A percentile compares a stretch with the other conserved stretches of the same genome.
Evolutionary conservation across 192 early-diverging fungal genomes (phyloP).

Genomic region (Pilaira anomala): DNA sequence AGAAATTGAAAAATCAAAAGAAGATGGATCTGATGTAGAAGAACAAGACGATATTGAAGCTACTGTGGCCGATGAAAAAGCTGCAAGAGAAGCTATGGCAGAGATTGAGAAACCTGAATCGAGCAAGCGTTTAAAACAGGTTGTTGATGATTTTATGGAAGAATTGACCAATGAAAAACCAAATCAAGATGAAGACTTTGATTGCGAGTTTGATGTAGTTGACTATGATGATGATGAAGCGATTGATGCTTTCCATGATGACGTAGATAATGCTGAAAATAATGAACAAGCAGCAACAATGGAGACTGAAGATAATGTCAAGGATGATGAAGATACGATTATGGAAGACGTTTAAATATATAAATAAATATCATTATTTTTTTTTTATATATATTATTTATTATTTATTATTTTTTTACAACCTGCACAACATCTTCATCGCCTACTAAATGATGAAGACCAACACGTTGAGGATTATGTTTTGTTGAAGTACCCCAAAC

Average conservation of each 20-base stretch:
- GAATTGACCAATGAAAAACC: no score
- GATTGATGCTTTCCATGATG: no score
- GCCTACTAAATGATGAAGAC: slow-evolving; percentile 74
- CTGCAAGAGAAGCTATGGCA: not conserved
- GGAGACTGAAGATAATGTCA: no score
- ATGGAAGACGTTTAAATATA: no score
- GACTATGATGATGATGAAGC: no score
- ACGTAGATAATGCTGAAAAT: no score
- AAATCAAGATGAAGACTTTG: no score
- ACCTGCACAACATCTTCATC: slow-evolving; percentile 95
- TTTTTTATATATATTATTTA: not conserved
- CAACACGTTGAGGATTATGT: slow-evolving; percentile 95
- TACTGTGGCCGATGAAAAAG: not conserved
- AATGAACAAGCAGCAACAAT: no score
- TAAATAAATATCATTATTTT: no score
- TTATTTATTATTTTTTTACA: slow-evolving; percentile 55
- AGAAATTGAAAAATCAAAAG: slow-evolving; percentile 36
- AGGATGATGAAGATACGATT: no score
- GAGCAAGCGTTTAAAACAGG: slow-evolving; percentile 2
- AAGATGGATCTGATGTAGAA: slow-evolving; percentile 23
- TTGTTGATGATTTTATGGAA: slow-evolving; percentile 11
- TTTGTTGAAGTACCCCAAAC: slow-evolving; percentile 97
- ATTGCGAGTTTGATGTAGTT: no score
- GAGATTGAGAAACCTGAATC: slow-evolving; percentile 2
- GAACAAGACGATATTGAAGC: slow-evolving; percentile 30